Conservation (phyloP, 2,329 filamentous ascomycete species). For the Clonostachys chloroleuca region DNA sequence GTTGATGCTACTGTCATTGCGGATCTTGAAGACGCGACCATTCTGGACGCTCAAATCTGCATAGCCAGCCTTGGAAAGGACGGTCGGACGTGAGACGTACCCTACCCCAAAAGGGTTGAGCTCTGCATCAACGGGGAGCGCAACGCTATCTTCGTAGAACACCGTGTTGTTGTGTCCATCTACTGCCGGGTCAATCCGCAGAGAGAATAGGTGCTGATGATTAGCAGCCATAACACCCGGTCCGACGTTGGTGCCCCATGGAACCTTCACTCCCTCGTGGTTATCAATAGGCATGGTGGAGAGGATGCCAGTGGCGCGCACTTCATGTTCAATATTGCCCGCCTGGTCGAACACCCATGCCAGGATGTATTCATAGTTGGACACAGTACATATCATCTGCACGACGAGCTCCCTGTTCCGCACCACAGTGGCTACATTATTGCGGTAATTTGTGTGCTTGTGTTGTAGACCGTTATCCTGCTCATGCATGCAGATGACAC, state of each 20-base stretch:
- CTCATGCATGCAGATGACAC: constrained; percentile 66
- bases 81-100: constrained; percentile 32
- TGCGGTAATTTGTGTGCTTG: constrained; percentile 71
- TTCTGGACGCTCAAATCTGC: constrained; percentile 43
- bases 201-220: constrained; percentile 66
- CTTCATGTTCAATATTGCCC: constrained; percentile 57
- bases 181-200: constrained; percentile 61
- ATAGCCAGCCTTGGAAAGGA: constrained; percentile 34
- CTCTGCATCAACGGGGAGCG: constrained; percentile 25
- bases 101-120: constrained; percentile 48
- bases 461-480: constrained; percentile 67
- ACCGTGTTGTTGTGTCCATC: constrained; percentile 41
- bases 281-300: constrained; percentile 57
- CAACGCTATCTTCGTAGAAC: constrained; percentile 29
- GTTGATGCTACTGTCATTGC: constrained; percentile 40
- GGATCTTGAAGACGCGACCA: constrained; percentile 42
- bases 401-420: constrained; percentile 60
- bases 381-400: constrained; percentile 64
- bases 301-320: constrained; percentile 62
- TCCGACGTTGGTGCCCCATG: constrained; percentile 58
- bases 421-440: constrained; percentile 53
- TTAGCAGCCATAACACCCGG: constrained; percentile 63
- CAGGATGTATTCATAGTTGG: constrained; percentile 64
- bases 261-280: constrained; percentile 36
- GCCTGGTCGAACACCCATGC: constrained; percentile 54